Conservation (phyloP, 2,329 filamentous ascomycete genomes). For the Endothia cerciana region DNA sequence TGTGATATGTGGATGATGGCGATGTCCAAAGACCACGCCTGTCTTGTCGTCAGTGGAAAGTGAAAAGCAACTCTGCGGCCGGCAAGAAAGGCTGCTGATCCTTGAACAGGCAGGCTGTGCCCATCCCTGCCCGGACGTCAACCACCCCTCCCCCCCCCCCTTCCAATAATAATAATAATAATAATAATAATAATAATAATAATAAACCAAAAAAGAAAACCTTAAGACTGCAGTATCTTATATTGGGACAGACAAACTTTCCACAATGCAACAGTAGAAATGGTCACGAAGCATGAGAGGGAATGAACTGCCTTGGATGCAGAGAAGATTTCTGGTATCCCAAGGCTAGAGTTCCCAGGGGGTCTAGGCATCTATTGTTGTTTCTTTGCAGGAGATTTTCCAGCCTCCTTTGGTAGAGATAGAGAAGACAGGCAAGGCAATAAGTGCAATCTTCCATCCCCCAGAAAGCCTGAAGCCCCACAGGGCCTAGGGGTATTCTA, state of each 20-base stretch:
- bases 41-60: background rate
- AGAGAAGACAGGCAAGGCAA: background rate
- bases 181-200: too few species aligned
- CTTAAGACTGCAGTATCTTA: background rate
- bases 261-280: background rate
- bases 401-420: too few species aligned
- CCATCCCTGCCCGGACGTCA: background rate
- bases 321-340: too few species aligned
- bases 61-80: background rate
- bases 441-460: too few species aligned
- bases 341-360: too few species aligned
- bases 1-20: background rate
- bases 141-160: background rate
- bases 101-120: background rate
- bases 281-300: background rate
- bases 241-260: background rate
- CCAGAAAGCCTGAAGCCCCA: background rate
- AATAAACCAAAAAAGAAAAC: too few species aligned
- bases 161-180: too few species aligned
- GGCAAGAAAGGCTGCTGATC: conserved; percentile 3
- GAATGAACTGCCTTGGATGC: too few species aligned
- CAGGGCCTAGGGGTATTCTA: background rate
- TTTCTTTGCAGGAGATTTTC: too few species aligned
- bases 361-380: too few species aligned
- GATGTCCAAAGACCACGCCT: background rate